Base-by-base conservation (phyloP, 768 basidiomycete species). In the Naematelia aurantialba region DNA sequence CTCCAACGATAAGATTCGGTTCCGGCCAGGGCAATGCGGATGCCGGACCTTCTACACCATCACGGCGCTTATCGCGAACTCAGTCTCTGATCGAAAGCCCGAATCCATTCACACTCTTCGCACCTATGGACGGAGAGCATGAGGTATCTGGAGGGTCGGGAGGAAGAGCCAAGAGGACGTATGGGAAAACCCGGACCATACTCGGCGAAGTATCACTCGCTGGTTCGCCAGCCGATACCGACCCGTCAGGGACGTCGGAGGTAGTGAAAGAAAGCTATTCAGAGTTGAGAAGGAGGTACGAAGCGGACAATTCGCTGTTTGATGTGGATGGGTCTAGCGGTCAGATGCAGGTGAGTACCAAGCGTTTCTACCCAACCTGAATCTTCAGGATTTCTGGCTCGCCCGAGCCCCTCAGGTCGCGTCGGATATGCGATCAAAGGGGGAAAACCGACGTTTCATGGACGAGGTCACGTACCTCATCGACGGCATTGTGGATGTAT, bases 371-470 rank as follows among this genome's bases (percentile, higher is more conserved):
- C 34, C 8, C 34, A 8, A 39, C 34, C 17, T 8, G 17, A 39
- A 8, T 8, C 8, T 8, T 39, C 34, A 39, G 34, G 34, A 39
- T 39, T 39, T 39, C 34, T 39, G 34, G 34, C 34, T 39, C 34
- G 65, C 65, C 1, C 53, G 60, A 59, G 62, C 66, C 5, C 74
- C 72, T n/a, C 61, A 60, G 26, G 51, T 64, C 19, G 63, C 73
- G 4, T 64, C 75, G 2, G 73, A 76, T 56, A 62, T 75, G 58
- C 31, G 73, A 45, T 72, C 73, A 5, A 66, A 65, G 62, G 75
- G 75, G 1, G 72, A 67, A 49, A 73, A 73, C 31, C 55, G 75
- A 29, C 59, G 66, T n/a, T 72, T 76, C 55, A 66, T 73, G 61
- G 75, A 76, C 59, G 73, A 76, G 56, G 27, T 76, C 4, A 63